Percentiles rank a stretch among this genome's conserved stretches.
phyloP scores from a whole-genome alignment of 305 asterid species.

The Rubia peregrina region DNA sequence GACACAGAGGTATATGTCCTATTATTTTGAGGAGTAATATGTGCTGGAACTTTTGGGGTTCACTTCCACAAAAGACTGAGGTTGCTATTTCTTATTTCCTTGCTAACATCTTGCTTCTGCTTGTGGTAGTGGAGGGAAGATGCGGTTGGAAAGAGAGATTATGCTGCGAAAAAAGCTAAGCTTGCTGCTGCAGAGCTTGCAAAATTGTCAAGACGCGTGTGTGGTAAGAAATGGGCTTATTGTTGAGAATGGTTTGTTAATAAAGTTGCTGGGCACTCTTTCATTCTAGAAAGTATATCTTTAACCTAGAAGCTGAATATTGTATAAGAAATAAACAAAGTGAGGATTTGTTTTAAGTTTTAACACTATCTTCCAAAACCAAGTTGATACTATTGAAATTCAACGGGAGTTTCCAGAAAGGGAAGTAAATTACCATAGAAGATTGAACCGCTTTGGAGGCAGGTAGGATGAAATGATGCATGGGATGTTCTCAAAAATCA shows the following conservation, averaged over 20 bases:
- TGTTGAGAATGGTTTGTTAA: not conserved
- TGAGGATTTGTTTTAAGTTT: not conserved
- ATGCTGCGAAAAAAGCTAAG: constrained; percentile 90
- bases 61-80: not conserved
- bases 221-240: constrained; percentile 43
- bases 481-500: not conserved
- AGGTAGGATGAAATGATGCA: not conserved
- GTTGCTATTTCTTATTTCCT: not conserved
- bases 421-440: not conserved
- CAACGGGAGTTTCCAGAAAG: not conserved
- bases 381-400: not conserved
- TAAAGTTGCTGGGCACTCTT: not conserved
- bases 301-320: not conserved
- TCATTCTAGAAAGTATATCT: not conserved
- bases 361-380: not conserved
- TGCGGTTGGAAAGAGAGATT: constrained; percentile 85
- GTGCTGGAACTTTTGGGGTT: not conserved
- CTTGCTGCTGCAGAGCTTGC: constrained; percentile 99
- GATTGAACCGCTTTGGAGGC: not conserved
- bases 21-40: not conserved
- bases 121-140: constrained; percentile 65
- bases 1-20: constrained; percentile 60
- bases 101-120: constrained; percentile 17
- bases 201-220: constrained; percentile 87
- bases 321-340: not conserved